Evolutionary conservation across 2,329 filamentous ascomycete species (phyloP).

Genomic region (Pyricularia grisea): DNA sequence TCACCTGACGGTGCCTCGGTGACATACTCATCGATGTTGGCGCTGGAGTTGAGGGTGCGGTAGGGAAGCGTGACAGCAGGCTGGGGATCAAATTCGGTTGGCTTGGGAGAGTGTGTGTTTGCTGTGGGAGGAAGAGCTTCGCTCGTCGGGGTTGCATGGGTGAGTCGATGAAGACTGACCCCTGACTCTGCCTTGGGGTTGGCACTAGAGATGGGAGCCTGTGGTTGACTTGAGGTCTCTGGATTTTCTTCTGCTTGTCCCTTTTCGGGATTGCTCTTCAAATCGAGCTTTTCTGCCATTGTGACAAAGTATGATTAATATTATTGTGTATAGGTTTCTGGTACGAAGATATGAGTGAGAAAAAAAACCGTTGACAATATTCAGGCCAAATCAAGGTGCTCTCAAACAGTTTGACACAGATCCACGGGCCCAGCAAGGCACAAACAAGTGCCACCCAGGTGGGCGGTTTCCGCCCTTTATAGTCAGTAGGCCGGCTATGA

Average conservation of each 20-base stretch:
- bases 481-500: not conserved
- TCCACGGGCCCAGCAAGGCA: not conserved
- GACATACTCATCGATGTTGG: slow-evolving; percentile 49
- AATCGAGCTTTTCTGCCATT: not conserved
- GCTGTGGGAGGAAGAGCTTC: not conserved
- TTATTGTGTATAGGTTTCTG: not conserved
- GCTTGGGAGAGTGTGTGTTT: slow-evolving; percentile 5
- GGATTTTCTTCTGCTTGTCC: not conserved
- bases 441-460: not conserved
- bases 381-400: not conserved
- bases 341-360: not conserved
- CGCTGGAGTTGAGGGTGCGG: slow-evolving; percentile 39
- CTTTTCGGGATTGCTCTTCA: not conserved
- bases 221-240: not conserved
- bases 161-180: not conserved
- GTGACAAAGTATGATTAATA: not conserved
- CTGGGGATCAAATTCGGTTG: slow-evolving; percentile 16
- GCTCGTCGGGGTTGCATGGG: not conserved
- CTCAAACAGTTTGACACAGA: not conserved
- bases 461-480: not conserved
- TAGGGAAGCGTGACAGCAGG: slow-evolving; percentile 41
- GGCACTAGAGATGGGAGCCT: not conserved
- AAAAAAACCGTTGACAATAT: not conserved
- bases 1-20: slow-evolving; percentile 45
- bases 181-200: not conserved